Conservation (phyloP, 768 basidiomycete species). For the Russula vinacea region DNA sequence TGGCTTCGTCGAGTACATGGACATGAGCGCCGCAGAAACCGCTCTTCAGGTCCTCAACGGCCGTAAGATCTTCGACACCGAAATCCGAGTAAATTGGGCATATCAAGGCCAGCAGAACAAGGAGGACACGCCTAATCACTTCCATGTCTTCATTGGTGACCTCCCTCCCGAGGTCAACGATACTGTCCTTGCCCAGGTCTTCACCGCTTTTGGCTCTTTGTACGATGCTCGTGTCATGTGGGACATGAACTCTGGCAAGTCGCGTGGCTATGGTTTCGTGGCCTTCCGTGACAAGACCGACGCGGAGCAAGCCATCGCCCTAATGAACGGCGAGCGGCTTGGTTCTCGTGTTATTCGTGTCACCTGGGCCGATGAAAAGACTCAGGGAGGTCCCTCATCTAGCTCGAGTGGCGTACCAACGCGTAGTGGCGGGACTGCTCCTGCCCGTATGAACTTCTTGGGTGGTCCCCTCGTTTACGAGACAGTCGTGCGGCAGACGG, state of each 20-base stretch:
- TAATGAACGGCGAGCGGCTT: slow-evolving; percentile 99
- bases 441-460: slow-evolving; percentile 88
- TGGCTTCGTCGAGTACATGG: slow-evolving; percentile 98
- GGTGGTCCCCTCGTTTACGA: slow-evolving; percentile 90
- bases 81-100: slow-evolving; percentile 99
- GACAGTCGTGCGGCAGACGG: slow-evolving; percentile 84
- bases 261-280: slow-evolving; percentile 96
- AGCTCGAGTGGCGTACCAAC: slow-evolving; percentile 22
- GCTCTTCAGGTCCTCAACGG: slow-evolving; percentile 98
- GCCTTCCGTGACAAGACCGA: slow-evolving; percentile 99
- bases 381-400: slow-evolving; percentile 56
- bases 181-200: slow-evolving; percentile 92
- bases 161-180: slow-evolving; percentile 99
- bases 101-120: slow-evolving; percentile 98
- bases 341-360: slow-evolving; percentile 97
- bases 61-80: slow-evolving; percentile 98
- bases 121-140: slow-evolving; percentile 97
- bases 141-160: slow-evolving; percentile 99
- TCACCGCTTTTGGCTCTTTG: slow-evolving; percentile 91
- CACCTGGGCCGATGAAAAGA: slow-evolving; percentile 99
- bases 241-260: slow-evolving; percentile 99
- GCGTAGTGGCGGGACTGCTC: slow-evolving; percentile 53
- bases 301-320: slow-evolving; percentile 97
- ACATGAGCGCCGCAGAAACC: slow-evolving; percentile 98
- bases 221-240: slow-evolving; percentile 99